Evolutionary conservation across 2,329 filamentous ascomycete species (phyloP).

Genomic region (Ophiostoma perfectum): DNA sequence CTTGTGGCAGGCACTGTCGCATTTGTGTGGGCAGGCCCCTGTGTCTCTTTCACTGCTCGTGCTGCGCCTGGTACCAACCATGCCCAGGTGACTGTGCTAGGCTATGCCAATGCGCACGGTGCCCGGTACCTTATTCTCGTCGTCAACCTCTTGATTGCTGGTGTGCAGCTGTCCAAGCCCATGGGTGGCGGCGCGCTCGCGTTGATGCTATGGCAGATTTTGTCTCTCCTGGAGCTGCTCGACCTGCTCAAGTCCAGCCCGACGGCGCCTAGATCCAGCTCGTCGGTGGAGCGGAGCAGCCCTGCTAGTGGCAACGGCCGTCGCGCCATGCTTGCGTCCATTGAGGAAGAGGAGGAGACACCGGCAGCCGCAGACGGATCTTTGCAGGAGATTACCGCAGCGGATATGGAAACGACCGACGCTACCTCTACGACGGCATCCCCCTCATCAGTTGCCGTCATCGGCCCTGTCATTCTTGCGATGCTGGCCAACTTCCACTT

Average conservation of each 20-base stretch:
- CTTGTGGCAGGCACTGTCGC: constrained; percentile 79
- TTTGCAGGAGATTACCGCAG: constrained; percentile 32
- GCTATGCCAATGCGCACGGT: constrained; percentile 90
- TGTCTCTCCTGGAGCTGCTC: constrained; percentile 65
- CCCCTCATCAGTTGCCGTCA: constrained; percentile 57
- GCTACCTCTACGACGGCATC: constrained; percentile 45
- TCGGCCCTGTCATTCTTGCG: constrained; percentile 78
- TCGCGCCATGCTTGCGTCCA: constrained; percentile 18
- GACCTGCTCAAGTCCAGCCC: constrained; percentile 52
- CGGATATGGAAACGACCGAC: constrained; percentile 48
- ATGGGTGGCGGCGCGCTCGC: constrained; percentile 85
- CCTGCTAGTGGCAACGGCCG: constrained; percentile 10
- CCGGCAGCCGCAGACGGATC: neutral
- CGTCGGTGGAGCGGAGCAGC: neutral
- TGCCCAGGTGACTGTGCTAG: constrained; percentile 69
- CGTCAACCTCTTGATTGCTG: constrained; percentile 68
- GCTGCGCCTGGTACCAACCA: constrained; percentile 38
- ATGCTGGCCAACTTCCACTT: constrained; percentile 91
- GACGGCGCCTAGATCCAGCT: neutral
- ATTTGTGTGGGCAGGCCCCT: constrained; percentile 80
- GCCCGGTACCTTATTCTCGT: constrained; percentile 82
- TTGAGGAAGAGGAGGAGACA: constrained; percentile 32
- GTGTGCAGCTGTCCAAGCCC: constrained; percentile 81
- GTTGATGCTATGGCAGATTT: constrained; percentile 79
- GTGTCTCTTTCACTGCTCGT: constrained; percentile 64